Conservation (phyloP, 2,329 filamentous ascomycete genomes). For the Neofusicoccum umdonicola region DNA sequence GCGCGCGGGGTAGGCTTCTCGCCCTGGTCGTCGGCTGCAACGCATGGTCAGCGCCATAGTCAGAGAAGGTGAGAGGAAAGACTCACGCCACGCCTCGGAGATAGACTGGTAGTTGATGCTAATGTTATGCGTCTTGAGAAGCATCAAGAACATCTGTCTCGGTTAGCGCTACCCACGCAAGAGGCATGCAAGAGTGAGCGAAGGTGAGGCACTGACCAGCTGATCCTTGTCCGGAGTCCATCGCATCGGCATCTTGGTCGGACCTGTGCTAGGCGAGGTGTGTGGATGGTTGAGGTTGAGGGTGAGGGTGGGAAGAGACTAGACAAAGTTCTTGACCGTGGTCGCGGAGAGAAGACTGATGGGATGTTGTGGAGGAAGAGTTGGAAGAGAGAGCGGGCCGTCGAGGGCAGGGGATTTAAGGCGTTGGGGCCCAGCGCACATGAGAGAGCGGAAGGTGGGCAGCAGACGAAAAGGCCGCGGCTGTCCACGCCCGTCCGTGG, state of each 20-base stretch:
- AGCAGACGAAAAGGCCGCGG: constrained; percentile 8
- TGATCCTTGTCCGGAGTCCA: constrained; percentile 26
- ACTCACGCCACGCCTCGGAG: constrained; percentile 12
- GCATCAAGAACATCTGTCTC: neutral
- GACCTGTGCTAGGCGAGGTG: neutral
- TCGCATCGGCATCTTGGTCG: constrained; percentile 21
- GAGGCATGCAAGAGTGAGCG: neutral
- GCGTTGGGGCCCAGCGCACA: constrained; percentile 10
- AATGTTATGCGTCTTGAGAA: neutral
- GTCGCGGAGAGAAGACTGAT: neutral
- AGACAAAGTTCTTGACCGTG: neutral
- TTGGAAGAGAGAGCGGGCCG: neutral
- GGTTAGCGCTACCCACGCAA: neutral
- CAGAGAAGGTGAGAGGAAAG: neutral
- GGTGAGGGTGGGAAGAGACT: neutral
- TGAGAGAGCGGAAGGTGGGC: neutral
- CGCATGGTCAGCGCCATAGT: neutral
- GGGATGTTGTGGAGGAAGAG: neutral
- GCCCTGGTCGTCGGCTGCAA: neutral
- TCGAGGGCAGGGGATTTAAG: neutral
- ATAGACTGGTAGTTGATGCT: constrained; percentile 3
- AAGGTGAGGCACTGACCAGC: constrained; percentile 9
- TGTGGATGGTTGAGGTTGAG: too few relatives aligned
- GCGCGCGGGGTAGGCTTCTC: constrained; percentile 16
- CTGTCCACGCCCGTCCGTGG: neutral